Percentiles rank a stretch among this genome's conserved stretches.
phyloP scores from a whole-genome alignment of 1,284 basidiomycete genomes.

The Veloboletus limbatus region DNA sequence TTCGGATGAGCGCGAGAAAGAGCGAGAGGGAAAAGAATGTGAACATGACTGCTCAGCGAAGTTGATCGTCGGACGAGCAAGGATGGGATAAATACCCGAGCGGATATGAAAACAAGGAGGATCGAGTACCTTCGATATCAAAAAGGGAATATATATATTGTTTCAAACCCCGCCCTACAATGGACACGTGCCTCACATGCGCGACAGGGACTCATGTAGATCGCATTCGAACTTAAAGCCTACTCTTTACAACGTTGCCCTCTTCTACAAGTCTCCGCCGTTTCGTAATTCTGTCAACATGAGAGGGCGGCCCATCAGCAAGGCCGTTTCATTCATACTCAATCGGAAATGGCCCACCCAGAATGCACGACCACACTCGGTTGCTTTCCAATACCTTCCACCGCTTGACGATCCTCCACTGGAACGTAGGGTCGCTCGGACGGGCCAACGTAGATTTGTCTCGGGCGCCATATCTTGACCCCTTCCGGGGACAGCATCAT shows the following conservation, averaged over 20 bases:
- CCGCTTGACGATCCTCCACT: constrained; percentile 55
- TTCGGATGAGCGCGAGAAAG: constrained; percentile 53
- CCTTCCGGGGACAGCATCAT: constrained; percentile 87
- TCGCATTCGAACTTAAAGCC: constrained; percentile 30
- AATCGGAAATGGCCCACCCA: constrained; percentile 54
- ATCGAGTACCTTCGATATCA: no score
- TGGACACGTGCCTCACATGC: constrained; percentile 4
- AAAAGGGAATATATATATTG: no score
- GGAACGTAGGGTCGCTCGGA: constrained; percentile 71
- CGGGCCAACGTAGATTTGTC: constrained; percentile 79
- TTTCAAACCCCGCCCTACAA: constrained; percentile 28
- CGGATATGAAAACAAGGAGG: constrained; percentile 23
- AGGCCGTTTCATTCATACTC: constrained; percentile 28
- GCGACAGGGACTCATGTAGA: not conserved
- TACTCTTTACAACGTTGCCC: constrained; percentile 46
- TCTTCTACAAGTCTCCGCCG: constrained; percentile 69
- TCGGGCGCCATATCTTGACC: constrained; percentile 88
- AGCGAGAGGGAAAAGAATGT: constrained; percentile 72
- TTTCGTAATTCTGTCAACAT: constrained; percentile 63
- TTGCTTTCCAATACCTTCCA: constrained; percentile 51
- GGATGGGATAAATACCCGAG: constrained; percentile 14
- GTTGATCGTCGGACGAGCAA: constrained; percentile 21
- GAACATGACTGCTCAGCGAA: constrained; percentile 51
- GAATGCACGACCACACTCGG: constrained; percentile 71
- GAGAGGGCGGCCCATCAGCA: no score